These are phyloP conservation scores for Fomes fomentarius DNA, from an alignment of 1,284 basidiomycete species.

Conservation along the genomic window DNA sequence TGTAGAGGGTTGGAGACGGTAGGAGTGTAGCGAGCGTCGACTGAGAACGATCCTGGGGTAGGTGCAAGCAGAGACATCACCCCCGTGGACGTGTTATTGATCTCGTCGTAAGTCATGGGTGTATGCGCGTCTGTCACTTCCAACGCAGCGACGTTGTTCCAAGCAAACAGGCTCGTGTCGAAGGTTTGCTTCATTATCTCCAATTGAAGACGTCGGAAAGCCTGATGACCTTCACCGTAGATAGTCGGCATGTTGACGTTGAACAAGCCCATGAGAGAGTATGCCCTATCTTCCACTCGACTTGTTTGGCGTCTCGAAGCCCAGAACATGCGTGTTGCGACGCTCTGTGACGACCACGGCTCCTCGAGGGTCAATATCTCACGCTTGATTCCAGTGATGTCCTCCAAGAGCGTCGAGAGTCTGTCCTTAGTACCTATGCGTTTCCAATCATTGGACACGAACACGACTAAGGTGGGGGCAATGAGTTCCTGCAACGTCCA, in stretches of 20 bases:
- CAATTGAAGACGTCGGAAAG: constrained; percentile 3
- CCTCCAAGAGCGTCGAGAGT: not conserved
- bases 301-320: not conserved
- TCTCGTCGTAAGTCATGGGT: too few relatives aligned
- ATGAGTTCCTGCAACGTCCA: not conserved
- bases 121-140: too few relatives aligned
- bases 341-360: not conserved
- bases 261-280: constrained; percentile 5
- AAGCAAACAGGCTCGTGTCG: constrained; percentile 4
- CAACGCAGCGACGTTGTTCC: too few relatives aligned
- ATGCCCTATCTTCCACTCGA: constrained; percentile 4
- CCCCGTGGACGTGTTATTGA: too few relatives aligned
- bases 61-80: not conserved
- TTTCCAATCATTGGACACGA: constrained; percentile 2
- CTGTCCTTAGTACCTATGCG: not conserved
- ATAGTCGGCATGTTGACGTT: constrained; percentile 7
- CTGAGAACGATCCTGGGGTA: not conserved
- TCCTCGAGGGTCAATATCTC: not conserved
- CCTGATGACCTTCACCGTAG: constrained; percentile 5
- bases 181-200: constrained; percentile 4
- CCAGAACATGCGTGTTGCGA: constrained; percentile 7
- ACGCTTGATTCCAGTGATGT: not conserved
- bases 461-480: constrained; percentile 1
- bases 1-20: not conserved
- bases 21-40: not conserved